Evolutionary conservation across 1,284 basidiomycete species (phyloP), one percentile per base, ranked within the genome.

Genomic region (Mycena citricolor): DNA sequence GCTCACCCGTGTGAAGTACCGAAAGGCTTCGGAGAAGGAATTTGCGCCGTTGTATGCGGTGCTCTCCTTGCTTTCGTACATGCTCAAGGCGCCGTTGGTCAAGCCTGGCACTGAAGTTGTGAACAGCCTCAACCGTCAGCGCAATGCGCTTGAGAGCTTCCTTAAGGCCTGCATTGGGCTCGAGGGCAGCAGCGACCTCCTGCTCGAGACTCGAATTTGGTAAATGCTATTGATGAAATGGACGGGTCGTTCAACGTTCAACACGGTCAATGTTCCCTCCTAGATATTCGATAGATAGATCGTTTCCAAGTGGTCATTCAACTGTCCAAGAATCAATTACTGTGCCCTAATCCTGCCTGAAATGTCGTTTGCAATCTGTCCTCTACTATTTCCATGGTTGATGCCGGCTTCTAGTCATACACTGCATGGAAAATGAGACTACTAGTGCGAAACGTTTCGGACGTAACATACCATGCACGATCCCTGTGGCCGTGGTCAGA

Each of bases 31-130:
- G 19, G 56, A 67, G 47, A 62, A 69, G 52, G 81, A 89, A 33
- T 94, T 90, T 70, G 71, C 81, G 56, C 86, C 87, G 1, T 72
- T 97, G 22, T 91, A 97, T 76, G 79, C 86, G 10, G 88, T 97
- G 42, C 75, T 97, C 37, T 94, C 90, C 34, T 77, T 97, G 51
- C 75, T 97, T 44, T 89, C 85, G 41, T 97, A 94, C 77, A 95
- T 95, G 92, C 86, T 95, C 71, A 95, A 97, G 79, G 94, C 95
- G 0, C 94, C 95, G 21, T 80, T 97, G 57, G 94, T 97, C 72
- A 98, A 98, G 80, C 94, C 93, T 53, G 94, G 80, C 52, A 87
- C 86, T 33, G 90, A 93, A 59, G 93, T 97, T 55, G 88, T 98
- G 69, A 99, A 99, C 83, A 89, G 86, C 60, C 79, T 98, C 57